These are phyloP conservation scores for Mucor velutinosus DNA, from an alignment of 371 early-diverging fungal genomes.

Conservation along the genomic window DNA sequence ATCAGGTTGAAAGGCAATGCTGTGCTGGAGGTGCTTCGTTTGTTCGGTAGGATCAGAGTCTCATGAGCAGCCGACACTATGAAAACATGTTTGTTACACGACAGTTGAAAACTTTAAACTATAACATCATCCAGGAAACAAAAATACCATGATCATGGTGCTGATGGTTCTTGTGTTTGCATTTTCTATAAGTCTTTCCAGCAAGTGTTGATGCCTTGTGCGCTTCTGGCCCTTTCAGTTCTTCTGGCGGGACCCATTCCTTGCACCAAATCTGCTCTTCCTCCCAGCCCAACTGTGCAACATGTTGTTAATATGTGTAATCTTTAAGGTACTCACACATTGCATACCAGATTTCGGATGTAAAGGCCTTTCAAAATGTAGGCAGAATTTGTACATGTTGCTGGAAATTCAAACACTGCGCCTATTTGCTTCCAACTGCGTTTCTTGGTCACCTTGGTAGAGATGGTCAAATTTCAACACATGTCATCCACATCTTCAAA, in stretches of 20 bases:
- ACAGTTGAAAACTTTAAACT: neutral
- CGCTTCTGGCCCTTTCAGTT: slow-evolving; percentile 43
- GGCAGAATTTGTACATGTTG: slow-evolving; percentile 84
- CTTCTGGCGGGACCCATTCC: slow-evolving; percentile 49
- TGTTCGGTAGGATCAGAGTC: slow-evolving; percentile 12
- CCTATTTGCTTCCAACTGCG: slow-evolving; percentile 78
- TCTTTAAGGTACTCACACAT: neutral
- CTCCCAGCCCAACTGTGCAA: slow-evolving; percentile 51
- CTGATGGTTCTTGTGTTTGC: slow-evolving; percentile 17
- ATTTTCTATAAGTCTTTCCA: slow-evolving; percentile 43
- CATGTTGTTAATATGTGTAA: neutral
- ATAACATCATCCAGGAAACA: neutral
- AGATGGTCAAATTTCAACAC: neutral
- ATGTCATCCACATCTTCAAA: neutral
- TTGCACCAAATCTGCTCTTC: slow-evolving; percentile 52
- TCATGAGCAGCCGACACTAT: neutral
- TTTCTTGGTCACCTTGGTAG: slow-evolving; percentile 64
- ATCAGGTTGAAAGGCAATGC: slow-evolving; percentile 27
- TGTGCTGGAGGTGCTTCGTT: neutral
- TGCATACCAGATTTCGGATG: slow-evolving; percentile 57
- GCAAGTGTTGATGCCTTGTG: slow-evolving; percentile 48
- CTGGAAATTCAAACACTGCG: slow-evolving; percentile 73
- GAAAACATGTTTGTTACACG: neutral
- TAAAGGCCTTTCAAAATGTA: slow-evolving; percentile 78
- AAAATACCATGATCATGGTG: slow-evolving; percentile 3